phyloP scores from a whole-genome alignment of 257 asterid species.

The Ligustrum vulgare region DNA sequence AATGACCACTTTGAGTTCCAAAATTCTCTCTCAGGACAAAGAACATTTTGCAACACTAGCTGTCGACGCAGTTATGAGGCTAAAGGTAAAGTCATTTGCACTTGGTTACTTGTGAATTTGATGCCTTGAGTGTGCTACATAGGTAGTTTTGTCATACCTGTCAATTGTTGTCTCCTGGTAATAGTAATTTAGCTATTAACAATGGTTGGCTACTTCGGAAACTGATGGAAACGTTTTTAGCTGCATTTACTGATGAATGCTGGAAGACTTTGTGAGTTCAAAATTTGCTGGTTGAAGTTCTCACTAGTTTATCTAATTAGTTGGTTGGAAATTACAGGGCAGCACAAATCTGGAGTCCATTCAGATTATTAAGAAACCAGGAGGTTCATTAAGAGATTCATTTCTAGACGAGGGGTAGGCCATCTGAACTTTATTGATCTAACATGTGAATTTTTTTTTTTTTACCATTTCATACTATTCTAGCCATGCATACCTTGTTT shows the following conservation, averaged over 20 bases:
- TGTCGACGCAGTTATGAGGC: constrained; percentile 89
- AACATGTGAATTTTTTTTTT: background rate
- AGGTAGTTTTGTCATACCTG: background rate
- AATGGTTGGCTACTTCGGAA: background rate
- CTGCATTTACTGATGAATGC: background rate
- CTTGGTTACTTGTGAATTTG: constrained; percentile 14
- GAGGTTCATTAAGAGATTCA: constrained; percentile 84
- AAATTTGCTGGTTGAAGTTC: background rate
- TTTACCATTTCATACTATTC: background rate
- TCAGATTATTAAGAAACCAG: constrained; percentile 92
- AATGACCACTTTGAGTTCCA: constrained; percentile 93
- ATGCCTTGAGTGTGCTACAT: background rate
- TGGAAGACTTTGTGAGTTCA: background rate
- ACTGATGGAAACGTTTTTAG: background rate
- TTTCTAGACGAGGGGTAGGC: constrained; percentile 87
- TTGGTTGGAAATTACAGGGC: constrained; percentile 58
- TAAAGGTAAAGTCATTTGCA: constrained; percentile 51
- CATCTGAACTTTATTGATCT: background rate
- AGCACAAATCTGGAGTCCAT: constrained; percentile 90
- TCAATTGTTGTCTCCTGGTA: background rate
- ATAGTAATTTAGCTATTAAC: background rate
- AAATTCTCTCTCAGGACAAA: constrained; percentile 89
- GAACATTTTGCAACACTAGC: constrained; percentile 83
- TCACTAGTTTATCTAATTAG: constrained; percentile 4
- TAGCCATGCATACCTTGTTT: background rate